phyloP scores from a whole-genome alignment of 1,284 basidiomycete genomes.

The Volvariella volvacea region DNA sequence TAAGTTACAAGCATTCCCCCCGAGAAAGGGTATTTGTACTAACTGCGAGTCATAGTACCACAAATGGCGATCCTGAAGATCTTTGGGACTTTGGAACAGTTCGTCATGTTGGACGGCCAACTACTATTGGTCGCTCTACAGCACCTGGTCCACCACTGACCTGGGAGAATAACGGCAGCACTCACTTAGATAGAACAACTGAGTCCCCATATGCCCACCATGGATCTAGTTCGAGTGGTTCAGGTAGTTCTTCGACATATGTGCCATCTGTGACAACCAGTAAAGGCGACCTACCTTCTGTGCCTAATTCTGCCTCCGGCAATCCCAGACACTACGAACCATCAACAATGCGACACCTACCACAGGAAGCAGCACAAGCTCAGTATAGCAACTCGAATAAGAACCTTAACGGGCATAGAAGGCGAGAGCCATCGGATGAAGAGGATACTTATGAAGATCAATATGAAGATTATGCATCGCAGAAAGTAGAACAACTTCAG shows the following conservation, averaged over 20 bases:
- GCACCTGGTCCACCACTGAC: slow-evolving; percentile 63
- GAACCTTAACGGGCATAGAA: slow-evolving; percentile 5
- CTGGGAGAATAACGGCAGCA: slow-evolving; percentile 66
- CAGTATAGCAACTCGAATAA: slow-evolving; percentile 12
- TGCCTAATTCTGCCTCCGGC: slow-evolving; percentile 34
- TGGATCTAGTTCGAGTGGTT: slow-evolving; percentile 18
- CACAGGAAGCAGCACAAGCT: slow-evolving; percentile 19
- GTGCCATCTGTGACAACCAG: slow-evolving; percentile 39
- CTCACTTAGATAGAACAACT: slow-evolving; percentile 33
- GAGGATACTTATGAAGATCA: background rate
- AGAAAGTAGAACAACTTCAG: slow-evolving; percentile 29
- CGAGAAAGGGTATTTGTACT: background rate
- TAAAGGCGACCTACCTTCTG: slow-evolving; percentile 56
- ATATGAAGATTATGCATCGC: slow-evolving; percentile 61
- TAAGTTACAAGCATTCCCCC: slow-evolving; percentile 25
- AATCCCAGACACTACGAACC: slow-evolving; percentile 50
- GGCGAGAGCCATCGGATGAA: slow-evolving; percentile 51
- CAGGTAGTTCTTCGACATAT: slow-evolving; percentile 9
- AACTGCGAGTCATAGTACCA: slow-evolving; percentile 32
- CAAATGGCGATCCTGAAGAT: slow-evolving; percentile 68
- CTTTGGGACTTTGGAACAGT: slow-evolving; percentile 95
- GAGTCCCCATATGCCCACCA: slow-evolving; percentile 14
- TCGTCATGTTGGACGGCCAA: slow-evolving; percentile 50
- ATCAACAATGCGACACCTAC: slow-evolving; percentile 54
- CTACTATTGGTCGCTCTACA: slow-evolving; percentile 59